A percentile compares a stretch with the other conserved stretches of the same genome.
Evolutionary conservation across 73 alveolate species (phyloP).

Genomic region (Symbiodinium natans): DNA sequence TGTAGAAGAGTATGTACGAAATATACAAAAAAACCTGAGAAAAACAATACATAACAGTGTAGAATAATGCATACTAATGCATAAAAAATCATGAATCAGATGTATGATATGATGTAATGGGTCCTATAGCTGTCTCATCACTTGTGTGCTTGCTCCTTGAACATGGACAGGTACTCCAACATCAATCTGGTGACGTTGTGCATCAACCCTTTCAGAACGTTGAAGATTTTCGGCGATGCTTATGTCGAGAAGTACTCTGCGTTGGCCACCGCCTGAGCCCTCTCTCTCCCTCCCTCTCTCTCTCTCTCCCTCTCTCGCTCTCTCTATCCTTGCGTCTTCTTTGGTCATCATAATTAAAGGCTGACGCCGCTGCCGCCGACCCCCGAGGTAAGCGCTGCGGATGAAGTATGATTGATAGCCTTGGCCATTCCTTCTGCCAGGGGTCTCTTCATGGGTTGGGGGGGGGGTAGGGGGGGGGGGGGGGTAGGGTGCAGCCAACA

Average conservation of each 20-base stretch:
- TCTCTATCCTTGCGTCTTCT: too few relatives aligned
- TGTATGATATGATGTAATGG: not conserved
- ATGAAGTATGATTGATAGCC: too few relatives aligned
- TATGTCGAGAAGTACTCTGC: constrained; percentile 62
- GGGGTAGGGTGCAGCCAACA: too few relatives aligned
- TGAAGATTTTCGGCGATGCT: constrained; percentile 40
- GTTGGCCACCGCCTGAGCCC: not conserved
- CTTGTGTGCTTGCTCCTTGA: not conserved
- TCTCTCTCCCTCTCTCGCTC: too few relatives aligned
- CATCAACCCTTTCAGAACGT: constrained; percentile 43
- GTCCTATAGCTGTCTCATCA: not conserved
- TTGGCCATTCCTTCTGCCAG: too few relatives aligned
- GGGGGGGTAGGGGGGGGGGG: too few relatives aligned
- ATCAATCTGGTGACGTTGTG: constrained; percentile 56
- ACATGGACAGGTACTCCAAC: constrained; percentile 23
- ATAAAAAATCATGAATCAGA: not conserved
- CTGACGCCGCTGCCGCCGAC: too few relatives aligned
- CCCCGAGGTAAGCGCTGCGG: too few relatives aligned
- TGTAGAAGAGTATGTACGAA: not conserved
- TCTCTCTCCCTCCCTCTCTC: too few relatives aligned
- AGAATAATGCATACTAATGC: not conserved
- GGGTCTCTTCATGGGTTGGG: too few relatives aligned
- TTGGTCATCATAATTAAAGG: too few relatives aligned
- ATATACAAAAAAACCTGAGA: not conserved
- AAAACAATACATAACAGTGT: not conserved